Base-by-base conservation (phyloP, 768 basidiomycete genomes). In the Russula abietina region DNA sequence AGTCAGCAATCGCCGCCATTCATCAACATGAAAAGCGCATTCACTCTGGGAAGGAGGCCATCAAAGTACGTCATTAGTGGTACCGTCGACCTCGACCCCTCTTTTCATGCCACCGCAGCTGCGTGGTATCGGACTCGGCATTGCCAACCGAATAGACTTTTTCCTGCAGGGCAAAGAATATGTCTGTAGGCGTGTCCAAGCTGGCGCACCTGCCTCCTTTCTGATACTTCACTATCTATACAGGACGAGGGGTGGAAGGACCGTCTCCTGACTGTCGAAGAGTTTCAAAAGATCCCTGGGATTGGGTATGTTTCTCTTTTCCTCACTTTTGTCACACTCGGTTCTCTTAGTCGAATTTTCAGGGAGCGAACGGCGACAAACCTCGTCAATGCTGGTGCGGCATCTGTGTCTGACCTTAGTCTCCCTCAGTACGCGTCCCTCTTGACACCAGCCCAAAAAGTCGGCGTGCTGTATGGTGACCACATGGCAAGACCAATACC, bases 301-400 rank as follows among this genome's bases (percentile, higher is more conserved):
- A 74, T 85, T 64, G 83, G 84, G 83, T 83, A 68, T 55, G 73
- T 61, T 53, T n/a, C 6, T 24, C 8, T 14, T 33, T 32, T 46
- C n/a, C 17, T 59, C 45, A 17, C 32, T 50, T 14, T 19, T 41
- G 7, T 41, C 9, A 6, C 24, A 55, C 48, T 50, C 51, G 7
- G 51, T 52, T 50, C 33, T 45, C 26, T 51, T 22, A 58, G 48
- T 19, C 12, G 1, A 7, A 62, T 50, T 48, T 57, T 43, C 49
- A 70, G 72, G 45, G 14, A 26, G 24, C 55, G 48, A 14, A 71
- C 71, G 24, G 83, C 83, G 10, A 70, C 74, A 39, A 68, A 75
- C n/a, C 75, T 87, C 3, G 76, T 80, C 45, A 75, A 76, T 7
- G 80, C 78, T 6, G 86, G 86, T 4, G 83, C 82, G 62, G 71